Evolutionary conservation across 345 rosid genomes (phyloP), one percentile per base, ranked within the genome.

Genomic region (Ailanthus altissimus): DNA sequence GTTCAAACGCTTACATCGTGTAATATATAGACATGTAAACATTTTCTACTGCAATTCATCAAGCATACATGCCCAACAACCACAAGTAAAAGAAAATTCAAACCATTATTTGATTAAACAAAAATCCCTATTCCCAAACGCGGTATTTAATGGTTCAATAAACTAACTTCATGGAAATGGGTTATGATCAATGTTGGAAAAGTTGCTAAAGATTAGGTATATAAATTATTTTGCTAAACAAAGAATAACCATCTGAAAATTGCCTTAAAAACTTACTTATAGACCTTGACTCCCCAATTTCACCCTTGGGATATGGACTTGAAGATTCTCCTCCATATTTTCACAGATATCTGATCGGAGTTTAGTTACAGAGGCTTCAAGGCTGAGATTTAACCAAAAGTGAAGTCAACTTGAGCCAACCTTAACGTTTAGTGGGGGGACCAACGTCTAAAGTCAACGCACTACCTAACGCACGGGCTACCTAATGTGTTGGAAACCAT

Each of bases 241-340:
- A 65, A 40, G 21, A 40, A 43, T 20, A 18, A 23, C 21, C 21
- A 54, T 18, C 23, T 15, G n/a, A 53, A 4, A 53, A 53, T 56
- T 21, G 26, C 26, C 8, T 6, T 56, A n/a, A 21, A 7, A 57
- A 4, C 38, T 67, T 78, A 83, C 88, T 84, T 86, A 85, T 58
- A 86, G 47, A 12, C 87, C 91, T 32, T 83, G 84, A 70, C 76
- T 78, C 0, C 89, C 91, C 72, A 86, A 72, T 76, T 83, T 86
- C 72, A 84, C 85, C 26, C 64, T 79, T 10, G 85, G 82, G 13
- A 83, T 51, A 42, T 67, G 77, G 53, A 78, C 62, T 21, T 45
- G 45, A 4, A 66, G 66, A 50, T 67, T 46, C n/a, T 78, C 61
- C 47, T 80, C 86, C 85, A 79, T 81, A 42, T 26, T 54, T 40